Evolutionary conservation across 331 rosid genomes (phyloP), one percentile per base, ranked within the genome.

Genomic region (Pyracantha coccinea): DNA sequence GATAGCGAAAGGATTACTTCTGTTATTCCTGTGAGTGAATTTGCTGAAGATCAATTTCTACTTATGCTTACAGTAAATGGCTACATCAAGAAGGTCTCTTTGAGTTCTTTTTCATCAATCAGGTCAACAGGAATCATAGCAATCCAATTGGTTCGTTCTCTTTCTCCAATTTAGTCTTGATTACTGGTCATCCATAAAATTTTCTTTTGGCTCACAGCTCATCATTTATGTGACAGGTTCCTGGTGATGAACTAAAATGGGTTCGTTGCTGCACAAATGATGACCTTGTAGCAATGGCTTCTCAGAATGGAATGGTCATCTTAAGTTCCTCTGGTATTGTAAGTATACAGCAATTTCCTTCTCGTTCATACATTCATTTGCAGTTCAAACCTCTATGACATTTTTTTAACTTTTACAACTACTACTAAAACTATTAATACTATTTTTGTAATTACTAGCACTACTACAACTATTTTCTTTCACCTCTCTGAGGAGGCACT

Each of bases 1-100:
- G 97, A 89, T 45, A 97, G 97, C 64, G 97, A 92, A 83, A 89
- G 96, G 79, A 92, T 94, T 85, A 94, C 99, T 72, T 94, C 99
- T 13, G 76, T 94, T 81, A 82, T 94, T 79, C 97, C 99, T 74
- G 99, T 94, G 85, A 86, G 92, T 71, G 99, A 88, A 78, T 94
- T 94, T 79, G 66, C 85, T 65, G 97, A 52, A 66, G 97, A 94
- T 79, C 96, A 90, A 71, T 94, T 85, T 84, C 70, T 94, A 77
- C 72, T 94, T 82, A 94, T 94, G 99, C 97, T 94, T 52, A 90
- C 99, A 44, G 89, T 89, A 78, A 90, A 90, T 73, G 99, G 97
- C 74, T 94, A 90, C 79, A 85, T 94, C 84, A 94, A 94, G 88
- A 94, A 88, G 86, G 97, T 92, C 38, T 82, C 97, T 35, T 81